Percentiles rank a stretch among this genome's conserved stretches.
These are phyloP conservation scores for Athelia sp. DNA, from an alignment of 1,284 basidiomycete species.

Conservation along the genomic window DNA sequence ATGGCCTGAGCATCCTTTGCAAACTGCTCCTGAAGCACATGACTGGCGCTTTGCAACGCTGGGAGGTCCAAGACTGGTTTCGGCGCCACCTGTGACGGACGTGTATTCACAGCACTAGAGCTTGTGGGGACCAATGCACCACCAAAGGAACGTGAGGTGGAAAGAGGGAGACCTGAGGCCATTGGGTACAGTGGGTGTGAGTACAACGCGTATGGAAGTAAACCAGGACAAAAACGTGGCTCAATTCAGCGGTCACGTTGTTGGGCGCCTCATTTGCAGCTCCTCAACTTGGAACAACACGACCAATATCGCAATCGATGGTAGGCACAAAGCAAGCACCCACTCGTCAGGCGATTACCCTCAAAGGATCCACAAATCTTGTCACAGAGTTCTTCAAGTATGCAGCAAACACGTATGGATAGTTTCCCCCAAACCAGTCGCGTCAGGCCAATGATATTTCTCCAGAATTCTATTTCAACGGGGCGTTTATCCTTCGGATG, in stretches of 20 bases:
- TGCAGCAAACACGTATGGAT: slow-evolving; percentile 84
- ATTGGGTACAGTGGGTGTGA: too few species aligned
- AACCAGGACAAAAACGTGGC: too few species aligned
- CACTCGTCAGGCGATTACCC: slow-evolving; percentile 77
- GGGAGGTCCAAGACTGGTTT: slow-evolving; percentile 49
- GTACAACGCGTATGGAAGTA: too few species aligned
- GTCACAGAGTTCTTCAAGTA: slow-evolving; percentile 99
- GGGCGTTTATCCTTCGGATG: slow-evolving; percentile 95
- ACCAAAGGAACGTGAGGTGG: too few species aligned
- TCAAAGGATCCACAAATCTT: slow-evolving; percentile 93
- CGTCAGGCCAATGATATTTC: slow-evolving; percentile 2
- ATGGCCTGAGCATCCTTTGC: slow-evolving; percentile 66
- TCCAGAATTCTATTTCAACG: slow-evolving; percentile 92
- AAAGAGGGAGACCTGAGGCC: too few species aligned
- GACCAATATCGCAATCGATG: slow-evolving; percentile 20
- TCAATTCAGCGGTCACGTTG: too few species aligned
- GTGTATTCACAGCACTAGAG: too few species aligned
- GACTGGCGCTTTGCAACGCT: slow-evolving; percentile 60
- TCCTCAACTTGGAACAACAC: background rate
- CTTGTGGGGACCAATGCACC: too few species aligned
- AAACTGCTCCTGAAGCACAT: slow-evolving; percentile 61
- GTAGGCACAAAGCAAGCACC: slow-evolving; percentile 56
- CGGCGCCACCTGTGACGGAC: slow-evolving; percentile 12
- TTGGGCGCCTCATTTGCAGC: too few species aligned
- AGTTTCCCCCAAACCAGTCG: slow-evolving; percentile 3